phyloP scores from a whole-genome alignment of 2,329 filamentous ascomycete species.

The Cladosporium sp. region DNA sequence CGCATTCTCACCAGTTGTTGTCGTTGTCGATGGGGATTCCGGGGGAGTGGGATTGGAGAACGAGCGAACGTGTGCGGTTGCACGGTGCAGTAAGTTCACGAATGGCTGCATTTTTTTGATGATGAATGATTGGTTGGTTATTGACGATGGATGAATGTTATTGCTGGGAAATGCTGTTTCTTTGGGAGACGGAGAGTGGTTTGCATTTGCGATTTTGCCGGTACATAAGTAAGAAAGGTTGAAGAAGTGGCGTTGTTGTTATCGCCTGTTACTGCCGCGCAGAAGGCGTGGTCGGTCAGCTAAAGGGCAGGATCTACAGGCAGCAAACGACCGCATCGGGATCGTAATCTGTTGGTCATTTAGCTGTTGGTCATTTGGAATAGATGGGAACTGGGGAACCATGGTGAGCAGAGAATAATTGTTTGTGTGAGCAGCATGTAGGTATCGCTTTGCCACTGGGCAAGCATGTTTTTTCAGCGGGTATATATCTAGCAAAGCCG shows the following conservation, averaged over 20 bases:
- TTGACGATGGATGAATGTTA: background rate
- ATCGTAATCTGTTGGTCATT: background rate
- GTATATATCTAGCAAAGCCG: constrained; percentile 17
- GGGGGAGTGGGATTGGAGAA: background rate
- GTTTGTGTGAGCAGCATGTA: background rate
- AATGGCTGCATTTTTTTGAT: background rate
- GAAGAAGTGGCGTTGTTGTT: background rate
- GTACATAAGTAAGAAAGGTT: background rate
- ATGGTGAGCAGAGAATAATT: background rate
- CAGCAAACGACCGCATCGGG: background rate
- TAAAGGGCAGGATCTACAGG: background rate
- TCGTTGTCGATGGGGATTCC: background rate
- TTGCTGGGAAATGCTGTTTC: background rate
- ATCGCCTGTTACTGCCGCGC: background rate
- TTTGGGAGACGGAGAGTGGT: too few species aligned
- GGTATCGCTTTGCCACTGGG: constrained; percentile 3
- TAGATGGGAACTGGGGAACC: background rate
- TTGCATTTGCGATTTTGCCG: too few species aligned
- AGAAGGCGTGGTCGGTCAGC: background rate
- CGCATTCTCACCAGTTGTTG: background rate
- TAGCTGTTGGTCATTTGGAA: background rate
- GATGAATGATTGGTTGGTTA: too few species aligned
- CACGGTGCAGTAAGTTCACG: background rate
- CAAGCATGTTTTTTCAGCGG: constrained; percentile 16
- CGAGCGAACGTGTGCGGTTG: background rate